phyloP scores from a whole-genome alignment of 2,329 filamentous ascomycete species.

The Colletotrichum siamense region DNA sequence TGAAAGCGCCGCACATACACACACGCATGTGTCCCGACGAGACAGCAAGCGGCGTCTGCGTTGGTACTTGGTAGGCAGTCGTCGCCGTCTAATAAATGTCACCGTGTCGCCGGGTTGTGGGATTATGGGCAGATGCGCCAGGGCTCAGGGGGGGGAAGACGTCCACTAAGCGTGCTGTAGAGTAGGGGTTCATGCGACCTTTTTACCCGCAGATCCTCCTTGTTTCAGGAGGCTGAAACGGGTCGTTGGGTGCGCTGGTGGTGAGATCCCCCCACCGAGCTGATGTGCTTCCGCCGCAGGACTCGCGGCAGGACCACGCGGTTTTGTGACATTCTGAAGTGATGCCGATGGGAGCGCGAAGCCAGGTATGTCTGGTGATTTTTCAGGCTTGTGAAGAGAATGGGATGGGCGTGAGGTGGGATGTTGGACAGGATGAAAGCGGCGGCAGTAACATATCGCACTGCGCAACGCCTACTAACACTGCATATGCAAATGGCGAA shows the following conservation, averaged over 20 bases:
- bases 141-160: neutral
- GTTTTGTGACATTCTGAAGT: neutral
- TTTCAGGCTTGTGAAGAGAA: neutral
- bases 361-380: neutral
- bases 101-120: neutral
- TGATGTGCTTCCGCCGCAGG: constrained; percentile 1
- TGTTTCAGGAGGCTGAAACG: constrained; percentile 22
- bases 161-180: neutral
- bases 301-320: neutral
- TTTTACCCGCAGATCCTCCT: neutral
- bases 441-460: neutral
- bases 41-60: neutral
- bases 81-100: neutral
- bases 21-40: neutral
- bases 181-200: neutral
- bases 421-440: neutral
- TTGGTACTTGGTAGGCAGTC: neutral
- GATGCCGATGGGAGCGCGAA: neutral
- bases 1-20: neutral
- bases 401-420: neutral
- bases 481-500: neutral
- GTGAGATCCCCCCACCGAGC: neutral
- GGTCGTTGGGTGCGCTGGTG: neutral
- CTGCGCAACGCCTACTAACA: accelerated
- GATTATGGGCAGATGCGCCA: neutral